Evolutionary conservation across 2,329 filamentous ascomycete species (phyloP), one percentile per base, ranked within the genome.

Genomic region (Xylariaceae sp.): DNA sequence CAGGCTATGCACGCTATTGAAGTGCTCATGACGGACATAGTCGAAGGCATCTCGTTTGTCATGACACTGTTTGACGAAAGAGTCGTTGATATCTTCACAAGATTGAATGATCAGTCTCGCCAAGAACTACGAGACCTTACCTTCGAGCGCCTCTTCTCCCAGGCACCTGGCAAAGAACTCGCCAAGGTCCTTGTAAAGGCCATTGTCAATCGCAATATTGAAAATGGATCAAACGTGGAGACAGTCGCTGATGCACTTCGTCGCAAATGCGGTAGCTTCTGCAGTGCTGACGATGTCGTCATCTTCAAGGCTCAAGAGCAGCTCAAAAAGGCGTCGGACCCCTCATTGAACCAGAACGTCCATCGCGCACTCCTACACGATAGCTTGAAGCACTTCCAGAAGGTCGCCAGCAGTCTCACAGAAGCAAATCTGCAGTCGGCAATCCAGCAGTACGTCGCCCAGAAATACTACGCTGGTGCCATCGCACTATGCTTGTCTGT

Each of bases 241-340:
- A 96, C 91, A 0, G 90, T 98, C 20, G 92, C 93, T 0, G 93
- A 98, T 66, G 89, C 91, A n/a, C 72, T 98, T 40, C 81, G 93
- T 37, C 79, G 93, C 57, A 82, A 91, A 57, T 98, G 93, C 57
- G 94, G 93, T 51, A 96, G 87, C 67, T 98, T 98, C 76, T 98
- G 93, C 66, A 96, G 91, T 60, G 84, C 92, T 0, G 92, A 98
- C 54, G 93, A 98, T 69, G 93, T 97, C 2, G 83, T 97, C 53
- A 92, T 96, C 56, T 98, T 98, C 82, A 97, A 95, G 68, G 93
- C 93, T 0, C 92, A 97, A 64, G 93, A 98, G 66, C 87, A 92
- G 59, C 73, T 97, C 42, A 94, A 95, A 73, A 81, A 88, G 55
- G 92, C 92, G 1, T 83, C 84, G 2, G 91, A 96, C 64, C 81